Evolutionary conservation across 2,329 filamentous ascomycete genomes (phyloP).

Genomic region (Hypoxylon sp.): DNA sequence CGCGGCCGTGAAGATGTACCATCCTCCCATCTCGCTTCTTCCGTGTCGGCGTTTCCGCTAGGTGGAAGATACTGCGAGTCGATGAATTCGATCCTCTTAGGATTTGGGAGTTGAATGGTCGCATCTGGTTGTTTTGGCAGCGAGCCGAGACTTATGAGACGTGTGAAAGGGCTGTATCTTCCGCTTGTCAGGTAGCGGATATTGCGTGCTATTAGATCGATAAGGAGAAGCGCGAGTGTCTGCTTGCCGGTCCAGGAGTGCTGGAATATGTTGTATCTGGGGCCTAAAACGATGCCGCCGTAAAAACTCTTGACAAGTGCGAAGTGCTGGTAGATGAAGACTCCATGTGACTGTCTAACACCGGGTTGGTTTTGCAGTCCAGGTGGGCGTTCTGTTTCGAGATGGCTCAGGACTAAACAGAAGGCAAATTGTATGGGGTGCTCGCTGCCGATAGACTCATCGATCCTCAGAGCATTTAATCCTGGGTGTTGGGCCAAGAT

Average conservation of each 20-base stretch:
- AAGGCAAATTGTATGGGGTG: conserved; percentile 32
- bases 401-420: conserved; percentile 23
- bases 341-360: neutral
- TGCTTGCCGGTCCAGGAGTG: conserved; percentile 29
- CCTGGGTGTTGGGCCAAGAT: conserved; percentile 9
- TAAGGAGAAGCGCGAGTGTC: conserved; percentile 27
- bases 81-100: conserved; percentile 29
- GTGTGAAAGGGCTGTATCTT: neutral
- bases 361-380: neutral
- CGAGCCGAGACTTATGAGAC: neutral
- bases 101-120: conserved; percentile 14
- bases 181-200: conserved; percentile 7
- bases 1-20: conserved; percentile 17
- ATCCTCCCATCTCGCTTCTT: conserved; percentile 1
- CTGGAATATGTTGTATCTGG: conserved; percentile 20
- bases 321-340: neutral
- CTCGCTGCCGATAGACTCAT: conserved; percentile 17
- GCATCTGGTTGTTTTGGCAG: neutral
- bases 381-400: conserved; percentile 8
- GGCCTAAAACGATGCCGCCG: conserved; percentile 1
- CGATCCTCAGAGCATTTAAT: conserved; percentile 13
- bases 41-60: neutral
- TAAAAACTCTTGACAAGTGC: conserved; percentile 4
- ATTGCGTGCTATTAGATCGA: conserved; percentile 21
- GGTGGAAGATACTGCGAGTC: conserved; percentile 23